phyloP scores from a whole-genome alignment of 2,329 filamentous ascomycete genomes.

The Phaeoacremonium minimum region DNA sequence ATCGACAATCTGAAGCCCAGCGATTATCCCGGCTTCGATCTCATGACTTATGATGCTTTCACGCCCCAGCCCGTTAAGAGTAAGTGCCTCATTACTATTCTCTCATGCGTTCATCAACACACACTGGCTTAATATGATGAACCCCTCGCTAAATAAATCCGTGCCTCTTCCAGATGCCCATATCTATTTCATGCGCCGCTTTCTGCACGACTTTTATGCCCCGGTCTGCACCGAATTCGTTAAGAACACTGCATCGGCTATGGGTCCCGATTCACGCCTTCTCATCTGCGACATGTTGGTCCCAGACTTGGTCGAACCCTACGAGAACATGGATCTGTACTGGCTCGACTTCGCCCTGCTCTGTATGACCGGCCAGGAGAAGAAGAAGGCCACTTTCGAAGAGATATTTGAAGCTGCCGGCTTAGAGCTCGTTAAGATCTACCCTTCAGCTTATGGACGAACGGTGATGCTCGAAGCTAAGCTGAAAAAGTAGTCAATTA shows the following conservation, averaged over 20 bases:
- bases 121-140: not conserved
- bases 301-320: constrained; percentile 21
- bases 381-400: constrained; percentile 21
- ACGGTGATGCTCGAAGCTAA: constrained; percentile 25
- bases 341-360: constrained; percentile 25
- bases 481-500: constrained; percentile 11
- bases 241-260: constrained; percentile 21
- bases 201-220: constrained; percentile 25
- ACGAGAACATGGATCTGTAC: constrained; percentile 18
- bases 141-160: not conserved
- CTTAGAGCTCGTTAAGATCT: constrained; percentile 25
- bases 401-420: constrained; percentile 23
- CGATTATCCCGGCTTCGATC: constrained; percentile 17
- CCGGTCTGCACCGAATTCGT: constrained; percentile 23
- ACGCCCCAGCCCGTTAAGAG: constrained; percentile 19
- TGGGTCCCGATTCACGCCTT: constrained; percentile 25
- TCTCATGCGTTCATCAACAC: too few relatives aligned
- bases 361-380: constrained; percentile 25
- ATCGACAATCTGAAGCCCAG: constrained; percentile 19
- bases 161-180: constrained; percentile 18
- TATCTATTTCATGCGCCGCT: constrained; percentile 25
- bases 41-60: constrained; percentile 20
- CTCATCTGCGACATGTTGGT: constrained; percentile 28
- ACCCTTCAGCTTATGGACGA: constrained; percentile 20
- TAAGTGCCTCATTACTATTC: constrained; percentile 6